Evolutionary conservation across 345 rosid species (phyloP), one percentile per base, ranked within the genome.

Genomic region (Turritis glabra): DNA sequence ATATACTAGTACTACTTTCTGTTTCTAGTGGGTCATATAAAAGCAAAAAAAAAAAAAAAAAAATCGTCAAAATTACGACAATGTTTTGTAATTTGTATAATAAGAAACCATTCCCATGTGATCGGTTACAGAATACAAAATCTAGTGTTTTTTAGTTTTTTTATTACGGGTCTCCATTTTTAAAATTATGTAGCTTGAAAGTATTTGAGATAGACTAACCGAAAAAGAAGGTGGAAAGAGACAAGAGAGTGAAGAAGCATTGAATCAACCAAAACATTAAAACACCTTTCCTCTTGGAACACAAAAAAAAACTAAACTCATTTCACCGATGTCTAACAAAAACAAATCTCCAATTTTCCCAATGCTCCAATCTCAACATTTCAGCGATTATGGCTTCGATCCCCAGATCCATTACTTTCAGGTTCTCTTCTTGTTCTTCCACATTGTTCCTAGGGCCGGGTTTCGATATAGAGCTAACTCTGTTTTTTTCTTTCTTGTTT

Each of bases 351-450:
- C 95, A 0, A 67, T 87, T 5, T 87, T 87, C 41, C 92, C 96
- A 19, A 86, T 88, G 81, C 87, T 85, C 0, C 84, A 87, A 19
- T 81, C 90, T 62, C 95, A 86, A 23, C 95, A 85, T 69, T 90
- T 89, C 85, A 93, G 86, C 22, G 98, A 93, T 73, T 93, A 93
- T 55, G 98, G 98, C 37, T 93, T 93, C 67, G 97, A 93, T 83
- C 92, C 92, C n/a, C 96, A 91, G 72, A 85, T 89, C 75, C 80
- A 88, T 67, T 93, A 84, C 69, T 91, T 89, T 67, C 96, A 89
- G 91, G 98, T 90, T 23, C 9, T 26, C 51, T 22, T 38, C 64
- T 35, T 12, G 19, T 59, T 37, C 19, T 21, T 41, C 15, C 21
- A 61, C 35, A 4, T 40, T 61, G 22, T 25, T 61, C 22, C 8